A percentile compares a stretch with the other conserved stretches of the same genome.
Conservation (phyloP, 208 protist genomes). For the Leishmania major region DNA sequence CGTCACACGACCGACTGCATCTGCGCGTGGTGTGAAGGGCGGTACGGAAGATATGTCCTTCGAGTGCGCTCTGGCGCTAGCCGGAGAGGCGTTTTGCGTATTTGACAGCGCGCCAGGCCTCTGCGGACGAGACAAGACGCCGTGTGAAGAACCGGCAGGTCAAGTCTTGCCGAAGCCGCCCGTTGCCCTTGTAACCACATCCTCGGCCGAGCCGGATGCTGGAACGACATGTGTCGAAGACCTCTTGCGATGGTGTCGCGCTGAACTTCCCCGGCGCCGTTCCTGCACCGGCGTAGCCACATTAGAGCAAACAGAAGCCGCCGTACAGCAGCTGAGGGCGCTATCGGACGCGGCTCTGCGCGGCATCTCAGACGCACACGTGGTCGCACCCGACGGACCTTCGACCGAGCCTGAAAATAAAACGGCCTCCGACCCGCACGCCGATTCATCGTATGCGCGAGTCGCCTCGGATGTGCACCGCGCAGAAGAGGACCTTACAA, state of each 20-base stretch:
- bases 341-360: not conserved
- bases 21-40: not conserved
- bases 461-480: not conserved
- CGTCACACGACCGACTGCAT: not conserved
- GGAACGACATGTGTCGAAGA: not conserved
- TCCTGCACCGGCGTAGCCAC: not conserved
- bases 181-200: not conserved
- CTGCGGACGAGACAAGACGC: not conserved
- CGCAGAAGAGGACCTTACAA: not conserved
- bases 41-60: conserved; percentile 1
- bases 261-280: conserved; percentile 2
- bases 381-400: not conserved
- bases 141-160: not conserved
- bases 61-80: not conserved
- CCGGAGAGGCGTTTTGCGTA: not conserved
- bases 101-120: not conserved
- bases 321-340: not conserved
- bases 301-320: not conserved
- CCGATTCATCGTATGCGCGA: not conserved
- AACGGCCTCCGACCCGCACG: not conserved
- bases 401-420: not conserved
- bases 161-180: not conserved
- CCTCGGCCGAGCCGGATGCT: not conserved
- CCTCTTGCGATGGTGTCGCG: conserved; percentile 10
- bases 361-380: not conserved